Conservation (phyloP, 2,329 filamentous ascomycete genomes). For the Ambrosiella xylebori region DNA sequence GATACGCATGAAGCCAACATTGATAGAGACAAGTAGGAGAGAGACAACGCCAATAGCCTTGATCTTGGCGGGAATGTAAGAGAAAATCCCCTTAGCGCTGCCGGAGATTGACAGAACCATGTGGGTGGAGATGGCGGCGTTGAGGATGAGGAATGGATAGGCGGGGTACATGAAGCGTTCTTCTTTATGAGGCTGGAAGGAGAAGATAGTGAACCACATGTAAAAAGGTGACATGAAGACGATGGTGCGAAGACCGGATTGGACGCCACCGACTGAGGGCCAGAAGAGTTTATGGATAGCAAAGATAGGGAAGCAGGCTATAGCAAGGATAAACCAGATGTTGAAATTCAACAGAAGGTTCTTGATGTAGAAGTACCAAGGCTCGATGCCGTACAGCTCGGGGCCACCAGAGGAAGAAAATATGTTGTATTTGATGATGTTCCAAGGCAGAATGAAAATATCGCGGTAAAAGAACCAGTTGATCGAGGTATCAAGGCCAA, state of each 20-base stretch:
- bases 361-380: constrained; percentile 90
- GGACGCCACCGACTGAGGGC: constrained; percentile 42
- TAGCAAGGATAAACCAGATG: constrained; percentile 71
- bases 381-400: constrained; percentile 85
- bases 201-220: constrained; percentile 85
- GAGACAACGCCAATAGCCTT: constrained; percentile 48
- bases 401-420: constrained; percentile 70
- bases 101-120: constrained; percentile 62
- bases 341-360: constrained; percentile 93
- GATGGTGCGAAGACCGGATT: constrained; percentile 56
- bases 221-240: constrained; percentile 79
- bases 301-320: constrained; percentile 59
- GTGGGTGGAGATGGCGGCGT: constrained; percentile 71
- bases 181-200: constrained; percentile 86
- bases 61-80: constrained; percentile 56
- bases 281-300: constrained; percentile 52
- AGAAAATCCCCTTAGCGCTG: constrained; percentile 47
- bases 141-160: constrained; percentile 79
- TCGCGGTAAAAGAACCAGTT: constrained; percentile 80
- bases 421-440: constrained; percentile 92
- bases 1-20: constrained; percentile 52
- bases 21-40: constrained; percentile 45
- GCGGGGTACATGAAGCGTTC: constrained; percentile 97
- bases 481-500: constrained; percentile 49
- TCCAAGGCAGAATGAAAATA: constrained; percentile 61